phyloP scores from a whole-genome alignment of 495 filamentous ascomycete genomes.

The Aspergillus steynii region DNA sequence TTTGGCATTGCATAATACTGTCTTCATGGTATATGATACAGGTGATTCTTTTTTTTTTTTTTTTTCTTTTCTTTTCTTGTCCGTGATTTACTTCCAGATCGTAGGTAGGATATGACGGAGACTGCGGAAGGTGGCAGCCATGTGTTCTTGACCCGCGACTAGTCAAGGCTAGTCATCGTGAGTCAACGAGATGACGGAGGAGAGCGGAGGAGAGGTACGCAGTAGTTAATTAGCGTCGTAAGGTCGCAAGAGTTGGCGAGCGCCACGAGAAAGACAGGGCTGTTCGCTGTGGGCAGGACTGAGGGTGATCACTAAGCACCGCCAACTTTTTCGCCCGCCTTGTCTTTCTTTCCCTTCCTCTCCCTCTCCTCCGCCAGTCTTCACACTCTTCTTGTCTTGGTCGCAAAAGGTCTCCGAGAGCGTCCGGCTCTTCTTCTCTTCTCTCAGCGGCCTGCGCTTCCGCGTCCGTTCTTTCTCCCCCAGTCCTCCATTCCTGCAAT shows the following conservation, averaged over 20 bases:
- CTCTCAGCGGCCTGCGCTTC: not conserved
- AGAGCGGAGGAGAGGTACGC: no score
- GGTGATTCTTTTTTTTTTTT: not conserved
- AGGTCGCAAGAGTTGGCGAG: no score
- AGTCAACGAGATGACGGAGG: not conserved
- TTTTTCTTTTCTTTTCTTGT: no score
- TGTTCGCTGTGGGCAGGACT: no score
- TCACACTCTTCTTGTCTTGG: slow-evolving; percentile 5
- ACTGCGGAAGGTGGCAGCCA: no score
- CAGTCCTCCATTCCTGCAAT: not conserved
- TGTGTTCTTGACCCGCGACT: not conserved
- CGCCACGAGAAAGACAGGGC: no score
- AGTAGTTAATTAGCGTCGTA: no score
- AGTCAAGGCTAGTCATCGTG: not conserved
- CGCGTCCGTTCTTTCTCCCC: not conserved
- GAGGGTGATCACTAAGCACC: slow-evolving; percentile 22
- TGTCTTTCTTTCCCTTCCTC: slow-evolving; percentile 7
- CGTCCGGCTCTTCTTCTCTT: slow-evolving; percentile 11
- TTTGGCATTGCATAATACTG: slow-evolving; percentile 13
- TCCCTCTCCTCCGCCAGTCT: slow-evolving; percentile 12
- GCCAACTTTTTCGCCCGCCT: slow-evolving; percentile 22
- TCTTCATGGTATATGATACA: not conserved
- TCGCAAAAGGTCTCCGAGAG: slow-evolving; percentile 10
- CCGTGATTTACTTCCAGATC: no score
- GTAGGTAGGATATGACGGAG: no score